Percentiles rank a stretch among this genome's conserved stretches.
Conservation (phyloP, 1,284 basidiomycete species). For the Polyporus tsugae region DNA sequence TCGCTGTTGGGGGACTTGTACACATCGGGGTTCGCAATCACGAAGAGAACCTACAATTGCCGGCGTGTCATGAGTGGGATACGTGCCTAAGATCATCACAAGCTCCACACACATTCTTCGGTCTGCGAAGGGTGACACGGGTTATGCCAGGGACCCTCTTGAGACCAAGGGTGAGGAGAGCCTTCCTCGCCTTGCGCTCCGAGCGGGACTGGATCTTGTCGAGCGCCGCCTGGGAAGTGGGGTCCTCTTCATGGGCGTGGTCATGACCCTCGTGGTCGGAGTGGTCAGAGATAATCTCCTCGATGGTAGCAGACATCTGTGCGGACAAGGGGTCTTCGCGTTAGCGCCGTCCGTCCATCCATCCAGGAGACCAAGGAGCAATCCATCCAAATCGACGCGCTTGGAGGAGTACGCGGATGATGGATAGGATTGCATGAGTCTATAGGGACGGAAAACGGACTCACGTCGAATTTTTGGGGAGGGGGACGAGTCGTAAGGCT, state of each 20-base stretch:
- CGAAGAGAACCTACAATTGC: conserved; percentile 80
- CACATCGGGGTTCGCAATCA: conserved; percentile 93
- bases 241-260: conserved; percentile 76
- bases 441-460: conserved; percentile 15
- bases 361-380: conserved; percentile 24
- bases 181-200: conserved; percentile 93
- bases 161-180: conserved; percentile 86
- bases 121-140: conserved; percentile 92
- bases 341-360: conserved; percentile 48
- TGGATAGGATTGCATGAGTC: background rate
- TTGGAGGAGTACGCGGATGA: background rate
- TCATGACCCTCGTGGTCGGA: conserved; percentile 60
- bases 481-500: conserved; percentile 27
- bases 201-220: conserved; percentile 94
- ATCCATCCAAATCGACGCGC: conserved; percentile 40
- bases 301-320: conserved; percentile 83
- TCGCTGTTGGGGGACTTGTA: conserved; percentile 98
- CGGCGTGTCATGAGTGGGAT: background rate
- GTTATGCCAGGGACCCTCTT: conserved; percentile 95
- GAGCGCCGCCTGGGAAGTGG: conserved; percentile 83
- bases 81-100: background rate
- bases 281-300: conserved; percentile 84
- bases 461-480: conserved; percentile 34
- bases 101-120: conserved; percentile 82
- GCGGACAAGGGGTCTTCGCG: conserved; percentile 20